Base-by-base conservation (phyloP, 345 rosid species). In the Geranium brycei region DNA sequence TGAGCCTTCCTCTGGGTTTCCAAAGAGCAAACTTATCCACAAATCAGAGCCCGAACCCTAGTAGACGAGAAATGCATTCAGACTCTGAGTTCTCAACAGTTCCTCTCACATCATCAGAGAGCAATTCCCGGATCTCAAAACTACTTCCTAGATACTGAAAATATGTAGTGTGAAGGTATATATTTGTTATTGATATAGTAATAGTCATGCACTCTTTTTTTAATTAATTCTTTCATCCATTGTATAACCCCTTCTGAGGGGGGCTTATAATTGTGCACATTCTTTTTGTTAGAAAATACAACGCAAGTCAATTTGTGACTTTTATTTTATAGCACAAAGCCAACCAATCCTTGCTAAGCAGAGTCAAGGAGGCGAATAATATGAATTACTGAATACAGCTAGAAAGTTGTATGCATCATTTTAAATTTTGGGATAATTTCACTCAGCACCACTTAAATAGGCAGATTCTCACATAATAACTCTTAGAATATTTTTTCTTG, bases 81-180 rank as follows among this genome's bases (percentile, higher is more conserved):
- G 87, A 84, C 66, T 80, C 89, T 2, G 98, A 89, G 81, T 87
- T 89, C 81, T 85, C 98, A 18, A 84, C 92, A 4, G 89, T 87
- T 70, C 92, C 93, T 19, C 85, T 84, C 56, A 82, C 88, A 17
- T 81, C 87, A 66, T 73, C 83, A 5, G 85, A 84, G 66, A 79
- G 77, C 67, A 70, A 68, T 55, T 71, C 78, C 55, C 79, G 81
- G 61, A 66, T 76, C 62, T 75, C 95, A 11, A 81, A 87, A 76
- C 72, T 71, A 64, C 77, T 76, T 12, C 72, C 72, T 6, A 76
- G 79, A 72, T 75, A 73, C 51, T 80, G 66, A 76, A 28, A 63
- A 66, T 23, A 35, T 66, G 16, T 59, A 19, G 16, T 11, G 31
- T 59, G 28, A 23, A 23, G 61, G 41, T 35, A 35, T 59, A 59